A percentile compares a stretch with the other conserved stretches of the same genome.
These are phyloP conservation scores for Calonectria hawksworthii DNA, from an alignment of 2,329 filamentous ascomycete species.

Conservation along the genomic window DNA sequence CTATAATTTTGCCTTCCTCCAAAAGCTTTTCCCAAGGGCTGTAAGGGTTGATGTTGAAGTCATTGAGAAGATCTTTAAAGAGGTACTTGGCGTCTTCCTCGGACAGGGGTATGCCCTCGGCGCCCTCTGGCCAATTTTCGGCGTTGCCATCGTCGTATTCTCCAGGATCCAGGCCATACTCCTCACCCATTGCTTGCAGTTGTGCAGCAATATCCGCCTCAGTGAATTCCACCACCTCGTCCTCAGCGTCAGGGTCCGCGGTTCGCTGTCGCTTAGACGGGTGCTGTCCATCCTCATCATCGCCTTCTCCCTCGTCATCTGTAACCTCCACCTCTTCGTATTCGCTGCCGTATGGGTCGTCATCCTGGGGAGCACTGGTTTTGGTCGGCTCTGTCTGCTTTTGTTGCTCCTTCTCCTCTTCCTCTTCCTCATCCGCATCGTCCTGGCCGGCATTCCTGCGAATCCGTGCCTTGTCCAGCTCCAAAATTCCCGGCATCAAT, in stretches of 20 bases:
- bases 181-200: conserved; percentile 87
- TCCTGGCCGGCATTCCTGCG: conserved; percentile 72
- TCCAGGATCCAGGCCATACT: conserved; percentile 83
- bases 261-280: conserved; percentile 76
- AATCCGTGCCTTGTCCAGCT: conserved; percentile 80
- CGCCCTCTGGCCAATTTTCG: conserved; percentile 77
- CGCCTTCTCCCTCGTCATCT: conserved; percentile 61
- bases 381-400: conserved; percentile 1
- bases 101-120: conserved; percentile 78
- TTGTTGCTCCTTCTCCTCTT: conserved; percentile 23
- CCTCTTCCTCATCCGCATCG: conserved; percentile 50
- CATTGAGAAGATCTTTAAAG: conserved; percentile 89
- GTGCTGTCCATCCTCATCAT: conserved; percentile 52
- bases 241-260: conserved; percentile 67
- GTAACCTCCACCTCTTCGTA: conserved; percentile 80
- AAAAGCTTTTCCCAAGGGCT: conserved; percentile 92
- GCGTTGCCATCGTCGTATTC: conserved; percentile 79
- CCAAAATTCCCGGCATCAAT: conserved; percentile 82
- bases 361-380: conserved; percentile 2
- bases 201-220: conserved; percentile 97
- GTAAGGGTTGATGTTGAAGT: conserved; percentile 87
- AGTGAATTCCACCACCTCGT: conserved; percentile 80
- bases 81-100: conserved; percentile 82
- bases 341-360: conserved; percentile 69
- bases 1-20: conserved; percentile 83